Base-by-base conservation (phyloP, 1,139 yeast species). In the Scheffersomyces lignicola region DNA sequence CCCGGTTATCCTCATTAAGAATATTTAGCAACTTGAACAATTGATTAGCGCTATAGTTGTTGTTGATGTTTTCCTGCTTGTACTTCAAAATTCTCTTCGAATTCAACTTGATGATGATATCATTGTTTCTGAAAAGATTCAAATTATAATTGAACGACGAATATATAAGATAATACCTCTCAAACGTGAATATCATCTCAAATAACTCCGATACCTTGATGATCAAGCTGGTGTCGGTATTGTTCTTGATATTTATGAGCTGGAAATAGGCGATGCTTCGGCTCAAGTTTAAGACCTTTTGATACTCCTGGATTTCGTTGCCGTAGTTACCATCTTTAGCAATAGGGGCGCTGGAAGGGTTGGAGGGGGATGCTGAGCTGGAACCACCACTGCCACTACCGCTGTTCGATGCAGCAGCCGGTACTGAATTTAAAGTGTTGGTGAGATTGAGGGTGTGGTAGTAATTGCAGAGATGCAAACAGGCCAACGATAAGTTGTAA, bases 191-290 rank as follows among this genome's bases (percentile, higher is more conserved):
- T 29, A 68, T 45, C 31, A 52, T 51, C 37, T 65, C 69, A 43
- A 55, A 67, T 28, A 68, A 51, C 42, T 68, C 73, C 37, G 54
- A 57, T 24, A 65, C 37, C 38, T 65, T 66, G 7, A 47, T 47
- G 14, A 51, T 44, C 7, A 51, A 36, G 9, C 49, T 52, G 6
- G 54, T 46, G 12, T 52, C 53, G 25, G 54, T 48, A 22, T 50
- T 51, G 21, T 36, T 36, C 10, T 56, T 51, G 17, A 56, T 42
- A 40, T 61, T 60, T 11, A 68, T 59, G 30, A 67, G 47, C 40
- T 65, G 70, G 40, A 54, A 65, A 41, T 52, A 64, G 12, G 66
- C 51, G n/a, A 67, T 56, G n/a, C 69, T 58, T 30, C 59, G 60
- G 33, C 65, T 50, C 20, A 67, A 43, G 42, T 62, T 51, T 31